Evolutionary conservation across 2,329 filamentous ascomycete genomes (phyloP), one percentile per base, ranked within the genome.

Genomic region (Penicillium sp.): DNA sequence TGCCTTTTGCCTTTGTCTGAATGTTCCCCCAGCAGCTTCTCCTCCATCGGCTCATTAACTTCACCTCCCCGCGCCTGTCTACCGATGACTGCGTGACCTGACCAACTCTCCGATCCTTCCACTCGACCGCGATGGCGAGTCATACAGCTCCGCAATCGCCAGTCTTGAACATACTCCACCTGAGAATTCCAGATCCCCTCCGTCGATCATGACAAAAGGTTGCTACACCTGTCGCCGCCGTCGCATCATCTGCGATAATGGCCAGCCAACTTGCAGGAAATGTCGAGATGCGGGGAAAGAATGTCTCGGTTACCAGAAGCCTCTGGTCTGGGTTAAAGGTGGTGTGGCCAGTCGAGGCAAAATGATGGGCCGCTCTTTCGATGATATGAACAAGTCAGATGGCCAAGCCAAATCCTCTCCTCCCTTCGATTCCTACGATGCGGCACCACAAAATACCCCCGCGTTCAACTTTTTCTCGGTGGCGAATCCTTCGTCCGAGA

Each of bases 351-450:
- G 75, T 61, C 75, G 75, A 31, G 75, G 75, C 19, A 77, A 75
- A 65, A 76, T 81, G 79, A 81, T 81, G 77, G 80, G 80, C n/a
- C 77, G 77, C 63, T 77, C 76, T 21, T 81, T 78, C 61, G 73
- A 77, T 51, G 77, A 79, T 53, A 60, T 67, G 36, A 66, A 60
- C 55, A 63, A 57, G 36, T 51, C 48, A 5, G 26, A 42, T 11
- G 28, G 39, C 13, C 40, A 58, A 21, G 29, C 48, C 11, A 59
- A 52, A 16, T 9, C 18, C 5, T 43, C 51, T 40, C 7, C 16
- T 34, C 5, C 48, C 21, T 6, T 50, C 3, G 10, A 34, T 19
- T 10, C 24, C 9, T 28, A 44, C 10, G 18, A 19, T 42, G n/a
- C 54, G 6, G n/a, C 44, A 16, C 37, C 44, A 11, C 9, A 39